Evolutionary conservation across 768 basidiomycete genomes (phyloP).

Genomic region (Ephemerocybe angulata): DNA sequence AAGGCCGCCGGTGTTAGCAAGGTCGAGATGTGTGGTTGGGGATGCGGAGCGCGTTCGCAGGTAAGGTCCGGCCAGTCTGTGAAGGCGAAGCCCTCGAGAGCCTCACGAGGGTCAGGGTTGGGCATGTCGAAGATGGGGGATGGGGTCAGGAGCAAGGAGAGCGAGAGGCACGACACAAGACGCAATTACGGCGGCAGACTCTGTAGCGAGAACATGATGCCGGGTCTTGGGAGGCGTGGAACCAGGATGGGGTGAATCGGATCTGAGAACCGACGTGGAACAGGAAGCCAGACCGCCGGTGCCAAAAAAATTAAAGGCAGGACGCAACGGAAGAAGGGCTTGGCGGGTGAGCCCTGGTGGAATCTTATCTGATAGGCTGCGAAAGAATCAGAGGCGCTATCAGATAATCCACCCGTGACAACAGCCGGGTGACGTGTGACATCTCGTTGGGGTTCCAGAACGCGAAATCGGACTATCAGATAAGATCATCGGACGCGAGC

Average conservation of each 20-base stretch:
- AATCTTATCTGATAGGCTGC: slow-evolving; percentile 35
- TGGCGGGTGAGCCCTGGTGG: not conserved
- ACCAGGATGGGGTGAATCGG: not conserved
- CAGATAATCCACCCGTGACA: slow-evolving; percentile 23
- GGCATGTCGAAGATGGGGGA: not conserved
- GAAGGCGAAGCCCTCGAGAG: slow-evolving; percentile 27
- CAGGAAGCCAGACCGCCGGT: not conserved
- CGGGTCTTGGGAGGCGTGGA: not conserved
- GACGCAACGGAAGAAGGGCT: not conserved
- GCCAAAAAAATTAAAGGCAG: not conserved
- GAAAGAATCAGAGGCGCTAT: slow-evolving; percentile 22
- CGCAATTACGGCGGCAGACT: not conserved
- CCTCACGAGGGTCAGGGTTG: not conserved
- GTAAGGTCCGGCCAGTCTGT: slow-evolving; percentile 32
- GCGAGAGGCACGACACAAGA: not conserved
- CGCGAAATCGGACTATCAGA: not conserved
- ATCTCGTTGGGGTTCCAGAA: slow-evolving; percentile 5
- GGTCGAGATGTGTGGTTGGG: slow-evolving; percentile 8
- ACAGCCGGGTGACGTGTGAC: slow-evolving; percentile 28
- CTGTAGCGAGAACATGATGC: not conserved
- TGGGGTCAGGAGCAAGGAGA: not conserved
- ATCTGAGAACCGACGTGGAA: not conserved
- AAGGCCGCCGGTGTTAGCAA: slow-evolving; percentile 5
- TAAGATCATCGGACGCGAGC: slow-evolving; percentile 6
- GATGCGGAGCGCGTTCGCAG: slow-evolving; percentile 19